Base-by-base conservation (phyloP, 306 rosid genomes). In the Vigna mungo region DNA sequence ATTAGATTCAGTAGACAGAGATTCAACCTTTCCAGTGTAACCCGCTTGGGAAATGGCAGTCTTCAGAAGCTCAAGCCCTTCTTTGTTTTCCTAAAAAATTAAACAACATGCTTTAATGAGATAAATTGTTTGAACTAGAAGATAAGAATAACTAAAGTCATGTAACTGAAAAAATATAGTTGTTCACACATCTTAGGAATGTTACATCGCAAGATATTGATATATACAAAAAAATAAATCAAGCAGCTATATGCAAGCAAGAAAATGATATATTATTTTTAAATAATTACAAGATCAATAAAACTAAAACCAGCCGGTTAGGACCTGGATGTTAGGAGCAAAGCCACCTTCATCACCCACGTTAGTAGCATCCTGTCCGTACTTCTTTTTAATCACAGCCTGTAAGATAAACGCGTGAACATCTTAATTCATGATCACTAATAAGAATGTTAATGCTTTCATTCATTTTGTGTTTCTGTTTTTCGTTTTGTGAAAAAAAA, bases 271-370 rank as follows among this genome's bases (percentile, higher is more conserved):
- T 3, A 60, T 34, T 60, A 46, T n/a, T 67, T 51, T 20, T 34
- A 48, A 52, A 71, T 36, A 67, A 72, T 44, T 25, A 14, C 21
- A 21, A 25, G 85, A 43, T 77, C 53, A 47, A 37, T 51, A 72
- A 72, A 72, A 73, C 55, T 27, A 55, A 64, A 17, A 25, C 32
- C 15, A 20, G 76, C 3, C 44, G 27, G 12, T 9, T 75, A 76
- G 54, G 17, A 94, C 99, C 97, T 95, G 99, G 65, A 96, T 96
- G 61, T 96, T 96, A 78, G 99, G 99, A 51, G 99, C 99, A 85
- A 96, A 96, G 71, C 99, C 99, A 82, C 99, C 99, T 90, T 96
- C 99, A 62, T 96, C 99, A 68, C 99, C 99, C 44, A 96, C 99
- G 74, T 96, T 96, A 7, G 95, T 88, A 60, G 98, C 98, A 84